Base-by-base conservation (phyloP, 2,329 filamentous ascomycete genomes). In the Magnaporthiopsis incrustans region DNA sequence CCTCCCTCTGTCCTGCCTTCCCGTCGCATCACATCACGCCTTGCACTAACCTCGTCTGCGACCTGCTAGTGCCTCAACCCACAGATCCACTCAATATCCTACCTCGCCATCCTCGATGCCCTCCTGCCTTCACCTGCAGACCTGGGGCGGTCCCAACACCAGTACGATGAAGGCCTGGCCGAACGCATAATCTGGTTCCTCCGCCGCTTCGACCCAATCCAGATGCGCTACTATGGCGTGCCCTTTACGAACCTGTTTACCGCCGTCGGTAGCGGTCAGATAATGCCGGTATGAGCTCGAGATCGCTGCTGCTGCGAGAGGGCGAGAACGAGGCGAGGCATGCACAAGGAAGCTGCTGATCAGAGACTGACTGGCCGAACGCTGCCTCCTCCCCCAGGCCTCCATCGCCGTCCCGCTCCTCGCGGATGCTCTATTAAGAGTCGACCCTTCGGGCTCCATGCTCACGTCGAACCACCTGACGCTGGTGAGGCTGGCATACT, bases 391-490 rank as follows among this genome's bases (percentile, higher is more conserved):
- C 44, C 38, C 12, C 57, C 5, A 85, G 83, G 75, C 82, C 22
- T 72, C 74, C 1, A 72, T 82, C 61, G 77, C 81, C 0, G 76
- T 82, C 15, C 75, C 81, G 33, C 69, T 78, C 11, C 72, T 84
- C 10, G 73, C 80, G 8, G 73, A 72, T 2, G 87, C 86, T 4
- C 81, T 93, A 67, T 75, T 87, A 15, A 83, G 83, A 63, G 77
- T 93, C 64, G 89, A 93, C 68, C 87, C 89, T 1, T 81, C 82
- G 15, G 85, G 69, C 30, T 58, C 60, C 38, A 65, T 68, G 64
- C 60, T 70, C 38, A 70, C 69, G 22, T 69, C 69, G 22, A 68
- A 66, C 66, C 69, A 70, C 63, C 65, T 70, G 22, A 26, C 57
- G 7, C 66, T 70, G 14, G 66, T 67, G 59, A 64, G 61, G 56